Evolutionary conservation across 23 red algal genomes (phyloP), one percentile per base, ranked within the genome.

Genomic region (Chondrus crispus): DNA sequence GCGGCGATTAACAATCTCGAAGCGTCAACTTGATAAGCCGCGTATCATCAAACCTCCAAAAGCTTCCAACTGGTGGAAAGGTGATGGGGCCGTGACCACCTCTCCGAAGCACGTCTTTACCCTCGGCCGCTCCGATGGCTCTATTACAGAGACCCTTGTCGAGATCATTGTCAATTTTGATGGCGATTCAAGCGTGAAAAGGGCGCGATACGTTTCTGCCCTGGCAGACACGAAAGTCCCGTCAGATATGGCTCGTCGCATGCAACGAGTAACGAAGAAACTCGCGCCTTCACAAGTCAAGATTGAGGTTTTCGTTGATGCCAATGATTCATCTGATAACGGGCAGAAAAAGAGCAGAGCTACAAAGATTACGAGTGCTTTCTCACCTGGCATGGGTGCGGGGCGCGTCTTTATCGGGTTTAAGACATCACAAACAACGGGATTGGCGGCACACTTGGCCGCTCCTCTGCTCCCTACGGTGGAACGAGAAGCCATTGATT

Each of bases 351-450:
- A 45, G 20, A 63, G 85, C 28, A 46, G 32, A 4, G 48, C 75
- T 20, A 72, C 83, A 33, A 5, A 11, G 26, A 89, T 95, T 2
- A 77, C 69, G 26, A 47, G 78, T 24, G 43, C 46, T 24, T 89
- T 82, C 62, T 41, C 73, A 19, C 92, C 92, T 10, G 51, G 62
- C 45, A 53, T 86, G 72, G 92, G 82, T 16, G 69, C 54, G 2
- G 94, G 94, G 20, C 62, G 94, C 22, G 49, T 96, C 13, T 90
- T 84, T 38, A 96, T 96, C 39, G 94, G 94, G 26, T 96, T 96
- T 62, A 68, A 73, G 22, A 96, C 94, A 11, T 74, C 74, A 37
- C 94, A 96, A 48, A 96, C 94, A 2, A 96, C 94, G 45, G 94
- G 94, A 11, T 51, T 92, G 35, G 94, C 80, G 16, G 94, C 85